Percentiles rank a stretch among this genome's conserved stretches.
Conservation (phyloP, 1,139 yeast species). For the Insectozyma bohioensis region DNA sequence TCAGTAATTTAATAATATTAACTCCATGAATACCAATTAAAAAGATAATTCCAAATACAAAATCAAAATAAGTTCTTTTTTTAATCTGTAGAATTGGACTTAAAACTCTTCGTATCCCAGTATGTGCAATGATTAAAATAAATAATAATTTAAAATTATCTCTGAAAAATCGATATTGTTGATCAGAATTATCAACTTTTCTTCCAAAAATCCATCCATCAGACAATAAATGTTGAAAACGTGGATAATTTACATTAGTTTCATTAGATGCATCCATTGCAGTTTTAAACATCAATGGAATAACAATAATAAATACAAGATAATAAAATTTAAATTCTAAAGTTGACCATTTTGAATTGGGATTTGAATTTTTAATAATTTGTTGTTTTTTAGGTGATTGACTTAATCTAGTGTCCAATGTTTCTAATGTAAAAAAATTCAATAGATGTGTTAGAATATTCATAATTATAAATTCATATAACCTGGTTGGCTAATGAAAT, state of each 20-base stretch:
- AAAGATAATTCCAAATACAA: constrained; percentile 67
- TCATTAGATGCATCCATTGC: constrained; percentile 82
- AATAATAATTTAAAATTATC: constrained; percentile 67
- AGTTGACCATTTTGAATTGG: constrained; percentile 68
- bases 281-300: constrained; percentile 80
- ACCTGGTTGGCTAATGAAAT: constrained; percentile 16
- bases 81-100: constrained; percentile 18
- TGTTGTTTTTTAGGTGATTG: constrained; percentile 44
- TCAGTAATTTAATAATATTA: constrained; percentile 58
- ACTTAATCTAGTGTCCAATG: constrained; percentile 68
- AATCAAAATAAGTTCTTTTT: constrained; percentile 61
- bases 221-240: constrained; percentile 59
- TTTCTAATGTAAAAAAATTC: constrained; percentile 66
- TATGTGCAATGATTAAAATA: constrained; percentile 56
- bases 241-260: constrained; percentile 71
- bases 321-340: constrained; percentile 70
- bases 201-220: constrained; percentile 79
- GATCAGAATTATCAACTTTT: constrained; percentile 86
- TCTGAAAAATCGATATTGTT: constrained; percentile 85
- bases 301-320: constrained; percentile 59
- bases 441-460: background rate
- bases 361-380: constrained; percentile 43
- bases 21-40: constrained; percentile 80
- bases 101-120: constrained; percentile 41
- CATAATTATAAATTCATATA: background rate